These are phyloP conservation scores for Cryptococcus sp. DNA, from an alignment of 1,284 basidiomycete species.

Conservation along the genomic window DNA sequence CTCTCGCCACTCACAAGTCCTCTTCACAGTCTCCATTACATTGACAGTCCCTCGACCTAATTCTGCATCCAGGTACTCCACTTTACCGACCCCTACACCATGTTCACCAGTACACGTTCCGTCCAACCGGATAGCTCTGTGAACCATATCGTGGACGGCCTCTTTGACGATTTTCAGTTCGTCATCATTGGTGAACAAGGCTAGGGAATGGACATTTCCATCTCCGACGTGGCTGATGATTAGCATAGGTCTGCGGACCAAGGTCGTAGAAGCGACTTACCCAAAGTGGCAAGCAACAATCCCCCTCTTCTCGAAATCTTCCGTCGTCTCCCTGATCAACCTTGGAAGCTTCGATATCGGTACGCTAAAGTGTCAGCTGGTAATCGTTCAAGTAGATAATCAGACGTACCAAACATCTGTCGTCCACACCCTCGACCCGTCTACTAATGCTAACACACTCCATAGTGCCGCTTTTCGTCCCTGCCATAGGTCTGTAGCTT, in stretches of 20 bases:
- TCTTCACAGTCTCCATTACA: slow-evolving; percentile 74
- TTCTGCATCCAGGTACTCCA: slow-evolving; percentile 60
- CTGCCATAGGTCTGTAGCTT: slow-evolving; percentile 74
- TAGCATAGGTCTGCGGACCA: slow-evolving; percentile 15
- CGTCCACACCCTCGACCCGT: slow-evolving; percentile 63
- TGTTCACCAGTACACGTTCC: slow-evolving; percentile 67
- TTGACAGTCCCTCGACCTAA: slow-evolving; percentile 71
- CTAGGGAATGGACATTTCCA: slow-evolving; percentile 54
- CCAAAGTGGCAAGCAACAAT: slow-evolving; percentile 54
- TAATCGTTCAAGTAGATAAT: neutral
- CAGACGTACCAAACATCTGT: slow-evolving; percentile 75
- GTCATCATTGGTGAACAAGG: slow-evolving; percentile 31
- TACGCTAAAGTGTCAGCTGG: slow-evolving; percentile 51
- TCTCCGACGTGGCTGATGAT: slow-evolving; percentile 76
- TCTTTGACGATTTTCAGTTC: slow-evolving; percentile 45
- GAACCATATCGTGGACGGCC: slow-evolving; percentile 51
- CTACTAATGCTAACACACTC: slow-evolving; percentile 62
- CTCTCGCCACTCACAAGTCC: slow-evolving; percentile 40
- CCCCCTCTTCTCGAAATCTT: slow-evolving; percentile 61
- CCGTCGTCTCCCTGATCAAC: slow-evolving; percentile 68
- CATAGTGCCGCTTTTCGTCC: slow-evolving; percentile 80
- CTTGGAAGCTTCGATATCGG: slow-evolving; percentile 73
- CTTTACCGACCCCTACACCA: slow-evolving; percentile 76
- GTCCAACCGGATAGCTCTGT: slow-evolving; percentile 49
- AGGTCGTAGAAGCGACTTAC: slow-evolving; percentile 14